A percentile compares a stretch with the other conserved stretches of the same genome.
phyloP scores from a whole-genome alignment of 768 basidiomycete species.

The Xerocomus spinulosus region DNA sequence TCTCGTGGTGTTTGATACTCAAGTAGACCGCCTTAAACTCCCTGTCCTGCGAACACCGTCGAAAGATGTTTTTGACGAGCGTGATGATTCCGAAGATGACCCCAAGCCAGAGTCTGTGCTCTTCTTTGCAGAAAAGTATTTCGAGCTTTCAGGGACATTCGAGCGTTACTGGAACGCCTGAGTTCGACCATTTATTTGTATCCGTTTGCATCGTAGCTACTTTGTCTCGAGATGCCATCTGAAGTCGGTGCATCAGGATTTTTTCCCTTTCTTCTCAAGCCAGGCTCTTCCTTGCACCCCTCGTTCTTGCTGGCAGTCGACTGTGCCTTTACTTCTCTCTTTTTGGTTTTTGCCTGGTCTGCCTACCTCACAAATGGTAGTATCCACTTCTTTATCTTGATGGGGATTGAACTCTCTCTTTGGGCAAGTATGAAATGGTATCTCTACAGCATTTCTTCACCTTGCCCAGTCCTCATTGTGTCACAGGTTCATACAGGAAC shows the following conservation, averaged over 20 bases:
- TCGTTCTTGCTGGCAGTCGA: conserved; percentile 63
- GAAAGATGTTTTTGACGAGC: conserved; percentile 10
- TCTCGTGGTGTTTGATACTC: conserved; percentile 59
- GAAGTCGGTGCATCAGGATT: conserved; percentile 29
- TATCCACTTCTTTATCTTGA: conserved; percentile 62
- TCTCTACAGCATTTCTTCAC: conserved; percentile 16
- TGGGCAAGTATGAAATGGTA: conserved; percentile 85
- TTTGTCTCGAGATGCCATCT: conserved; percentile 15
- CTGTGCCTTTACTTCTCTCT: conserved; percentile 51
- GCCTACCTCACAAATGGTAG: conserved; percentile 60
- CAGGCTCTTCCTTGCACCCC: conserved; percentile 74
- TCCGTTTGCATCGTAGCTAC: not conserved
- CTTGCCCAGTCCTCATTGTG: conserved; percentile 9
- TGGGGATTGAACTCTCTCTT: conserved; percentile 58
- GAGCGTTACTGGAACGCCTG: conserved; percentile 36
- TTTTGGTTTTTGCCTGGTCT: conserved; percentile 56
- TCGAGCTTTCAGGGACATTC: conserved; percentile 47
- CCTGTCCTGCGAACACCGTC: conserved; percentile 39
- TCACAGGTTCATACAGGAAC: conserved; percentile 63
- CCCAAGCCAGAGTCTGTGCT: conserved; percentile 35
- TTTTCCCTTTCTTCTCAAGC: conserved; percentile 56
- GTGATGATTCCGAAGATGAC: conserved; percentile 15
- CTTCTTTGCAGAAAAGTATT: conserved; percentile 47
- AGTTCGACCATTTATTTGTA: conserved; percentile 14
- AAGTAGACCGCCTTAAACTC: conserved; percentile 45